Percentiles rank a stretch among this genome's conserved stretches.
These are phyloP conservation scores for Saccharomycopsis fodiens DNA, from an alignment of 805 yeast genomes.

Conservation along the genomic window DNA sequence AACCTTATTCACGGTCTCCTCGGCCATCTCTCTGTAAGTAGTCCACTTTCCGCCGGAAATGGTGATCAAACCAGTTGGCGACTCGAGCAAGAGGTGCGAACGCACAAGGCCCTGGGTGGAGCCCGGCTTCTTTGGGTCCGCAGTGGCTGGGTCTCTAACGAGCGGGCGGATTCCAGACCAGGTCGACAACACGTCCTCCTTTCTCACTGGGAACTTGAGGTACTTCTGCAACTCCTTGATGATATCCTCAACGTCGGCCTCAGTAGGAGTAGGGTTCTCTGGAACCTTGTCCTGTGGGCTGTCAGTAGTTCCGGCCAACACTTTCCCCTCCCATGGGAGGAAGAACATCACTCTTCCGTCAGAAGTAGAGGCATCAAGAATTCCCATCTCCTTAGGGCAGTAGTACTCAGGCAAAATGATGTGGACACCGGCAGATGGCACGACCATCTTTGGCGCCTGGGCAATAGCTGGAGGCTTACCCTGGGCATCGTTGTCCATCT, in stretches of 20 bases:
- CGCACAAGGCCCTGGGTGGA: slow-evolving; percentile 87
- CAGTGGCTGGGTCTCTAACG: slow-evolving; percentile 68
- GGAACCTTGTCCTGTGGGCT: slow-evolving; percentile 69
- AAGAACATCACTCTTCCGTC: slow-evolving; percentile 97
- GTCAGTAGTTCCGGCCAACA: slow-evolving; percentile 94
- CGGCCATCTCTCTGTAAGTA: slow-evolving; percentile 95
- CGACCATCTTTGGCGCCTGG: slow-evolving; percentile 69
- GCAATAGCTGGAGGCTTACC: slow-evolving; percentile 53
- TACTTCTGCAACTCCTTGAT: slow-evolving; percentile 83
- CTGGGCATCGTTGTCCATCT: slow-evolving; percentile 70
- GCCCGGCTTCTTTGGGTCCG: slow-evolving; percentile 37
- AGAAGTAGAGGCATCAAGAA: slow-evolving; percentile 83
- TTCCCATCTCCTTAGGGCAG: slow-evolving; percentile 81
- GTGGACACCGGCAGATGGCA: slow-evolving; percentile 93
- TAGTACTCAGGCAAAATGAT: slow-evolving; percentile 86
- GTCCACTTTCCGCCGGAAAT: slow-evolving; percentile 99
- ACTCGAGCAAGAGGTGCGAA: slow-evolving; percentile 70
- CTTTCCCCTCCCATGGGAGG: slow-evolving; percentile 97
- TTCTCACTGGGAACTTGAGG: slow-evolving; percentile 77
- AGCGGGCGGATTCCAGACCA: slow-evolving; percentile 97
- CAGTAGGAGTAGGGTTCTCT: slow-evolving; percentile 69
- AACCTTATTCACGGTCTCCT: slow-evolving; percentile 79
- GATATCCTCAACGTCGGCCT: slow-evolving; percentile 83
- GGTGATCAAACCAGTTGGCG: slow-evolving; percentile 73
- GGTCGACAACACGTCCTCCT: slow-evolving; percentile 88